Percentiles rank a stretch among this genome's conserved stretches.
These are phyloP conservation scores for Hypoxylon sp. DNA, from an alignment of 2,329 filamentous ascomycete species.

Conservation along the genomic window DNA sequence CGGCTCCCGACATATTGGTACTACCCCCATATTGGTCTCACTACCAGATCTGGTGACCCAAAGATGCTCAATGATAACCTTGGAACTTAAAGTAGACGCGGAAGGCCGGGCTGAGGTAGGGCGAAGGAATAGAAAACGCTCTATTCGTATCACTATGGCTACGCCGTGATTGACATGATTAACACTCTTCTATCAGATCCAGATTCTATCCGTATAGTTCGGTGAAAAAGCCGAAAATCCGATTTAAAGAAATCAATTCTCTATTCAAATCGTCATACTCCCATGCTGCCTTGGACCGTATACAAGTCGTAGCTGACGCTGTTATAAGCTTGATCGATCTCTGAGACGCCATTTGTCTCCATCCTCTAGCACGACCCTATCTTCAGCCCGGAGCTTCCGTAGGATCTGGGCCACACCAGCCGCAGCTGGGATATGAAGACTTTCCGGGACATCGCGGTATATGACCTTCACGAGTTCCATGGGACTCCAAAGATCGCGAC, in stretches of 20 bases:
- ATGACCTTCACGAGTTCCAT: conserved; percentile 91
- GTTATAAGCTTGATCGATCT: conserved; percentile 58
- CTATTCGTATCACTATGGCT: conserved; percentile 16
- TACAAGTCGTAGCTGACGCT: not conserved
- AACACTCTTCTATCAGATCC: not conserved
- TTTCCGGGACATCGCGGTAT: conserved; percentile 82
- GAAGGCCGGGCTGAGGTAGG: conserved; percentile 20
- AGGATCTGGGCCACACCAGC: conserved; percentile 83
- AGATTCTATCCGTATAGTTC: not conserved
- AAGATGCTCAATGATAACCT: conserved; percentile 16
- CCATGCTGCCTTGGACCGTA: not conserved
- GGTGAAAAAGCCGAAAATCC: no score
- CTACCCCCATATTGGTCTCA: conserved; percentile 19
- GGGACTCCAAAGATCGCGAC: conserved; percentile 68
- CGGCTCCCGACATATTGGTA: conserved; percentile 33
- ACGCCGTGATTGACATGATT: not conserved
- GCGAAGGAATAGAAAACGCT: conserved; percentile 12
- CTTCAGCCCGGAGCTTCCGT: conserved; percentile 81
- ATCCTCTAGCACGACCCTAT: conserved; percentile 64
- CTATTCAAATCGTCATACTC: not conserved
- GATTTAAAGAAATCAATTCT: not conserved
- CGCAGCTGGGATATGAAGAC: conserved; percentile 80
- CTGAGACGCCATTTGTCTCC: conserved; percentile 60
- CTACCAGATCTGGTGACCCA: conserved; percentile 29
- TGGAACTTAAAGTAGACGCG: conserved; percentile 16